These are phyloP conservation scores for Eucalyptus regnans DNA, from an alignment of 345 rosid species.

Conservation along the genomic window DNA sequence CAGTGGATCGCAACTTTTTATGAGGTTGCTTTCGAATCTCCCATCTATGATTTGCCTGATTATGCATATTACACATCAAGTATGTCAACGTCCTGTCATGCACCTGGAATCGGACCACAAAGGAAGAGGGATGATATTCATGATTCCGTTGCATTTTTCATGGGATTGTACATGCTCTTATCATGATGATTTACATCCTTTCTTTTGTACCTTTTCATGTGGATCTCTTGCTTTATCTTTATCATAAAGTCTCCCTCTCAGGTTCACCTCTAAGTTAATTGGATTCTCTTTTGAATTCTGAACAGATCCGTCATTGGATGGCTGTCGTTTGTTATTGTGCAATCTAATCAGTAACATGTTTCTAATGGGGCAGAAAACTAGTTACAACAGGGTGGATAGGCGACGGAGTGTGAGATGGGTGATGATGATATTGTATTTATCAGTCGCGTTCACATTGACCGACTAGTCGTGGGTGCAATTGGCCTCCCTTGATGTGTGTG, in stretches of 20 bases:
- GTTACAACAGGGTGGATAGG: not conserved
- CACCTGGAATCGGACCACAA: not conserved
- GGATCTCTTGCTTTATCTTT: not conserved
- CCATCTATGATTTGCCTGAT: not conserved
- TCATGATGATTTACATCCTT: not conserved
- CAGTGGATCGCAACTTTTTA: not conserved
- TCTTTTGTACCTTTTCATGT: not conserved
- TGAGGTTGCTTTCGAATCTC: not conserved
- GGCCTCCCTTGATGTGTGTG: not conserved
- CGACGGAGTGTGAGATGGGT: not conserved
- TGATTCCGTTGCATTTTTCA: not conserved
- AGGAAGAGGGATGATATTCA: not conserved
- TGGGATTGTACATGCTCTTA: not conserved
- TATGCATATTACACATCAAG: not conserved
- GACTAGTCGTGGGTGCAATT: not conserved
- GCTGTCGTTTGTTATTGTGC: not conserved
- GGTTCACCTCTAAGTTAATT: not conserved
- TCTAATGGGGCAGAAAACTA: not conserved
- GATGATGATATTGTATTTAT: not conserved
- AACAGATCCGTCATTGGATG: not conserved
- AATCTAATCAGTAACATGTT: not conserved
- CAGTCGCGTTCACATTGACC: not conserved
- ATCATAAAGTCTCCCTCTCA: not conserved
- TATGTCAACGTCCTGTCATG: not conserved
- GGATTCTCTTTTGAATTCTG: not conserved